Conservation (phyloP, 1,139 yeast species). For the Kluyveromyces marxianus region DNA sequence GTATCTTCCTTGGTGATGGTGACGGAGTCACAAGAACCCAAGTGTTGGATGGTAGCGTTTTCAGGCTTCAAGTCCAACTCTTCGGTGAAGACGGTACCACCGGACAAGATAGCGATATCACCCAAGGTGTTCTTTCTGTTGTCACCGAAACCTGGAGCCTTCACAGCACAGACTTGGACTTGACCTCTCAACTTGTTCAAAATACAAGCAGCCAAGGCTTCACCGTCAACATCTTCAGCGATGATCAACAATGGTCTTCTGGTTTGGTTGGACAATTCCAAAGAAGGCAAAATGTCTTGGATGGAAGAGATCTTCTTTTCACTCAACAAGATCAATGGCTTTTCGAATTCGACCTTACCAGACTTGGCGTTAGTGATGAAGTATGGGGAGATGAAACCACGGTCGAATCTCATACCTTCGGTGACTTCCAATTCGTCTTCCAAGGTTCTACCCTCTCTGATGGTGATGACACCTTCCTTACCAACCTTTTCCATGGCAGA, state of each 20-base stretch:
- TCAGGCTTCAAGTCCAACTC: slow-evolving; percentile 97
- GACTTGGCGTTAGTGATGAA: slow-evolving; percentile 94
- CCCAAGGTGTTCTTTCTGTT: slow-evolving; percentile 98
- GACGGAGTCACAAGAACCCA: slow-evolving; percentile 90
- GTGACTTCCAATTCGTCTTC: slow-evolving; percentile 97
- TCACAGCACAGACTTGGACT: slow-evolving; percentile 96
- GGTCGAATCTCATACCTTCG: slow-evolving; percentile 99
- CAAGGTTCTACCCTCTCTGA: slow-evolving; percentile 93
- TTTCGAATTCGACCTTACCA: slow-evolving; percentile 96
- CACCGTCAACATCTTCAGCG: slow-evolving; percentile 98
- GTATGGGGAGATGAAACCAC: slow-evolving; percentile 97
- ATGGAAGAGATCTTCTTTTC: slow-evolving; percentile 94
- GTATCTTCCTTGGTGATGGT: slow-evolving; percentile 97
- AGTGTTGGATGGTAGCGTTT: slow-evolving; percentile 82
- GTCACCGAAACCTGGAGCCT: slow-evolving; percentile 99
- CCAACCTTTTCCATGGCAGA: slow-evolving; percentile 99
- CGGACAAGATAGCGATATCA: slow-evolving; percentile 93
- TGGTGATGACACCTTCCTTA: slow-evolving; percentile 98
- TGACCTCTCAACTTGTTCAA: slow-evolving; percentile 98
- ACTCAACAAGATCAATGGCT: slow-evolving; percentile 80
- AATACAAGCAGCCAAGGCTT: slow-evolving; percentile 98
- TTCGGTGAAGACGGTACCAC: slow-evolving; percentile 98
- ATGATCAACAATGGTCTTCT: slow-evolving; percentile 93
- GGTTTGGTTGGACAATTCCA: slow-evolving; percentile 87
- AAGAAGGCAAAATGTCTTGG: slow-evolving; percentile 88